Conservation (phyloP, 1,139 yeast species). For the Candida sojae region DNA sequence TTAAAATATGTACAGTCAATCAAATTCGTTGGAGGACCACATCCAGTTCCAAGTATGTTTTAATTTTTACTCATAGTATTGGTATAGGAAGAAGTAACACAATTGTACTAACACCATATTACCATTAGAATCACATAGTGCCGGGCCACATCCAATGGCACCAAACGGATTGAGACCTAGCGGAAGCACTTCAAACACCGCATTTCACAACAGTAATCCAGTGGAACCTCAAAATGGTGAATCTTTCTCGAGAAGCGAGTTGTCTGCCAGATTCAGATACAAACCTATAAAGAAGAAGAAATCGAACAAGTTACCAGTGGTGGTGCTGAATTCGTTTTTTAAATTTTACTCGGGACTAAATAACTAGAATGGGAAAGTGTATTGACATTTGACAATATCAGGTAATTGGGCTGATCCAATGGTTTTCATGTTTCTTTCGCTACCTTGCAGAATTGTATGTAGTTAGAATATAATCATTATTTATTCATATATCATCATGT, state of each 20-base stretch:
- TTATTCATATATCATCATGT: neutral
- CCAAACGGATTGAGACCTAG: constrained; percentile 54
- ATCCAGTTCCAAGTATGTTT: constrained; percentile 33
- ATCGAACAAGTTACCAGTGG: constrained; percentile 74
- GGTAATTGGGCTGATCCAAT: neutral
- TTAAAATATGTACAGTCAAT: constrained; percentile 55
- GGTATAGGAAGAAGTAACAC: neutral
- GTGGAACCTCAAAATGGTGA: constrained; percentile 49
- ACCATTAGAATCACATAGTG: constrained; percentile 20
- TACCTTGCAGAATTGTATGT: neutral
- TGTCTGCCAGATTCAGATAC: constrained; percentile 74
- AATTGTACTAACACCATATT: constrained; percentile 5
- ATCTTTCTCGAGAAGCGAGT: constrained; percentile 58
- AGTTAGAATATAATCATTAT: neutral
- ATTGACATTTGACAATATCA: neutral
- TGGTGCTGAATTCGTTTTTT: constrained; percentile 62
- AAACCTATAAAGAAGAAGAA: constrained; percentile 61
- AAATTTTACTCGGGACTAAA: constrained; percentile 5
- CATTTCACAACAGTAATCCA: constrained; percentile 31
- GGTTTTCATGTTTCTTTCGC: neutral
- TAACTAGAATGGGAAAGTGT: neutral
- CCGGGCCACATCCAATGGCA: constrained; percentile 50
- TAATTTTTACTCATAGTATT: constrained; percentile 11
- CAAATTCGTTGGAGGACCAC: constrained; percentile 64
- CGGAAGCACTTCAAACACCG: constrained; percentile 11